Percentiles rank a stretch among this genome's conserved stretches.
Evolutionary conservation across 75 land plant species (phyloP).

Genomic region (Cupressus sempervirens): DNA sequence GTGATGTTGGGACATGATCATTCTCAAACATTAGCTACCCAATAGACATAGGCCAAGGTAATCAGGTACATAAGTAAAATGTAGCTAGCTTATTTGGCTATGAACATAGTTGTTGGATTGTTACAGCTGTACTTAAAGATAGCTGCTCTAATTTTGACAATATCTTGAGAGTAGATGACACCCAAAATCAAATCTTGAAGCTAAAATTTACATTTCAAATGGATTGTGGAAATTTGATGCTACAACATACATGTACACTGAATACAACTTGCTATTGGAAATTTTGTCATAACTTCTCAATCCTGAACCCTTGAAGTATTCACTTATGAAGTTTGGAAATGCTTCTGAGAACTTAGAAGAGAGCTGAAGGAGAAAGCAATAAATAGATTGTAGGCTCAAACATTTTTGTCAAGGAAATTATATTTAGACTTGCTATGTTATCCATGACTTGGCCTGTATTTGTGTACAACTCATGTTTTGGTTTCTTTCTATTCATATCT

Average conservation of each 20-base stretch:
- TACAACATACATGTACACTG: background rate
- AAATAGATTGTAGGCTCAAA: background rate
- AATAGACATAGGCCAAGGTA: slow-evolving; percentile 75
- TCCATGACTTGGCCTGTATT: background rate
- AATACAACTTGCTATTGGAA: too few relatives aligned
- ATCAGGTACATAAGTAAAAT: slow-evolving; percentile 62
- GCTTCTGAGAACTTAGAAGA: background rate
- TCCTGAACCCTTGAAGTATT: background rate
- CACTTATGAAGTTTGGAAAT: background rate
- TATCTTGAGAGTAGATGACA: background rate
- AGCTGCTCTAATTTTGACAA: background rate
- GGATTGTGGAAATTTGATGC: too few relatives aligned
- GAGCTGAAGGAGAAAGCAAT: too few relatives aligned
- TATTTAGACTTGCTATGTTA: background rate
- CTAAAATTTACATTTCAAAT: too few relatives aligned
- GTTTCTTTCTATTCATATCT: background rate
- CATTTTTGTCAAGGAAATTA: background rate
- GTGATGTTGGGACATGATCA: slow-evolving; percentile 87
- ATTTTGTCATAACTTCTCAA: background rate
- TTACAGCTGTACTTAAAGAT: background rate
- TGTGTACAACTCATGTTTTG: background rate
- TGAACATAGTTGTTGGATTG: background rate
- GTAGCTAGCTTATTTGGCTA: slow-evolving; percentile 1
- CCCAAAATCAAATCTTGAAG: too few relatives aligned
- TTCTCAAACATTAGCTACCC: slow-evolving; percentile 76